Percentiles rank a stretch among this genome's conserved stretches.
Evolutionary conservation across 2,329 filamentous ascomycete genomes (phyloP).

Genomic region (Cercospora sp.): DNA sequence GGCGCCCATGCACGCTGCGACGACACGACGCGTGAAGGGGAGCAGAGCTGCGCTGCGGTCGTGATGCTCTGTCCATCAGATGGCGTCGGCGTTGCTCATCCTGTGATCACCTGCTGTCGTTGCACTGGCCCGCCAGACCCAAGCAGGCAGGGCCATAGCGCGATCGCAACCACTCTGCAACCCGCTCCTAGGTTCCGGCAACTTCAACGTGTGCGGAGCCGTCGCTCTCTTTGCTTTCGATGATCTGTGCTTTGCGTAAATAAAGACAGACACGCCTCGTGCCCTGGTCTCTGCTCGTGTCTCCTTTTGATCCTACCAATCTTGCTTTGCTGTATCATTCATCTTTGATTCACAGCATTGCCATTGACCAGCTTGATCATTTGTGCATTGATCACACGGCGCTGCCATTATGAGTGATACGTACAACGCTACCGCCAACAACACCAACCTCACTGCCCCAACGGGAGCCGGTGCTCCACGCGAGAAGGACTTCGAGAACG

Average conservation of each 20-base stretch:
- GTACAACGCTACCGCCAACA: slow-evolving; percentile 32
- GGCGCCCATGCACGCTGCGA: slow-evolving; percentile 24
- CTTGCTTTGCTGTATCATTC: slow-evolving; percentile 3
- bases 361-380: neutral
- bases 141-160: slow-evolving; percentile 16
- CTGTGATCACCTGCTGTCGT: neutral
- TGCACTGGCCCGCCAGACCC: slow-evolving; percentile 12
- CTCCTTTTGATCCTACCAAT: slow-evolving; percentile 13
- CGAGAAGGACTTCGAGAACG: slow-evolving; percentile 49
- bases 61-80: slow-evolving; percentile 19
- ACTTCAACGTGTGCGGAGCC: slow-evolving; percentile 20
- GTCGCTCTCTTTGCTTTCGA: neutral
- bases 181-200: slow-evolving; percentile 17
- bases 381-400: neutral
- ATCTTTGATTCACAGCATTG: slow-evolving; percentile 4
- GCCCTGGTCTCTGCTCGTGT: slow-evolving; percentile 10
- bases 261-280: slow-evolving; percentile 17
- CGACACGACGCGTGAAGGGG: slow-evolving; percentile 20
- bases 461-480: slow-evolving; percentile 32
- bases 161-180: slow-evolving; percentile 15
- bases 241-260: slow-evolving; percentile 19
- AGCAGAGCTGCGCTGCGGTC: slow-evolving; percentile 2
- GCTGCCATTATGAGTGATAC: slow-evolving; percentile 19
- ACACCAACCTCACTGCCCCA: slow-evolving; percentile 32
- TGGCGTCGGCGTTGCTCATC: slow-evolving; percentile 14